A percentile compares a stretch with the other conserved stretches of the same genome.
These are phyloP conservation scores for Phaffomyces antillensis DNA, from an alignment of 805 yeast species.

Conservation along the genomic window DNA sequence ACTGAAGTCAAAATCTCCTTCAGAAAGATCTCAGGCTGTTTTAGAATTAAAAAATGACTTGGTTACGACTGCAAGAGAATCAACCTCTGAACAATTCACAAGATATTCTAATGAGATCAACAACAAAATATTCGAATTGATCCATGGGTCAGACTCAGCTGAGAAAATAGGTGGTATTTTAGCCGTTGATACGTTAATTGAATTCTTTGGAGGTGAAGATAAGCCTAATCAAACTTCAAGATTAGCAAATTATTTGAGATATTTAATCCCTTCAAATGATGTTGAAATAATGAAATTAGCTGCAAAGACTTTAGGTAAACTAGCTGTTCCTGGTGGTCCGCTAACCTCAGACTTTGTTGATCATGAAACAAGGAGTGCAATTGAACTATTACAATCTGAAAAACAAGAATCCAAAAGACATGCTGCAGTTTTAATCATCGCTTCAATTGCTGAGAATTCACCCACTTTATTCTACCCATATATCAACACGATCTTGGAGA, in stretches of 20 bases:
- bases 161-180: conserved; percentile 86
- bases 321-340: conserved; percentile 86
- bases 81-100: conserved; percentile 73
- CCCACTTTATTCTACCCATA: conserved; percentile 78
- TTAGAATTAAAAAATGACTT: conserved; percentile 63
- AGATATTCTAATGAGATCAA: conserved; percentile 80
- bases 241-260: conserved; percentile 80
- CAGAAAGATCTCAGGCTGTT: conserved; percentile 46
- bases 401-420: conserved; percentile 82
- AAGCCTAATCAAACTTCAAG: conserved; percentile 84
- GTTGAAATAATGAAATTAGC: conserved; percentile 81
- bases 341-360: conserved; percentile 90
- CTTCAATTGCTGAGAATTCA: conserved; percentile 78
- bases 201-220: conserved; percentile 79
- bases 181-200: conserved; percentile 84
- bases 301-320: conserved; percentile 77
- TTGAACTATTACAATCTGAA: conserved; percentile 89
- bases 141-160: conserved; percentile 62
- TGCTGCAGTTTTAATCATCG: conserved; percentile 79
- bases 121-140: conserved; percentile 77
- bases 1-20: conserved; percentile 28
- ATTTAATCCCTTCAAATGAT: conserved; percentile 75
- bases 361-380: conserved; percentile 78
- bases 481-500: conserved; percentile 69
- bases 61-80: conserved; percentile 68